Conservation (phyloP, 1,284 basidiomycete species). For the Schizopora paradoxa region DNA sequence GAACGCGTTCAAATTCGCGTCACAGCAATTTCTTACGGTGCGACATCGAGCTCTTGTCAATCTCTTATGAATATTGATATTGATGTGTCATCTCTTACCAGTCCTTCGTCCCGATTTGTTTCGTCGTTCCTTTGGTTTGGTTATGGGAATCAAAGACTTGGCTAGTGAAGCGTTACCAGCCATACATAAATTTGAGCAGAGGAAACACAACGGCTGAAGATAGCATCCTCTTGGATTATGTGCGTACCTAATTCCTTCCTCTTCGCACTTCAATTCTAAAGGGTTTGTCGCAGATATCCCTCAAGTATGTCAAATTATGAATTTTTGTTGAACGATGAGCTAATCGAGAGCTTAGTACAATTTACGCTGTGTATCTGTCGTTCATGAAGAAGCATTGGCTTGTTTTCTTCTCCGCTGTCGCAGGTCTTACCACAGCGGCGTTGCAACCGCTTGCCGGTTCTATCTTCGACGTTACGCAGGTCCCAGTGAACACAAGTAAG, state of each 20-base stretch:
- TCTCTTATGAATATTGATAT: slow-evolving; percentile 4
- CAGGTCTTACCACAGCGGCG: slow-evolving; percentile 36
- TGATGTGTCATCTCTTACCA: slow-evolving; percentile 23
- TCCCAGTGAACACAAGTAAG: slow-evolving; percentile 32
- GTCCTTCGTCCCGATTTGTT: slow-evolving; percentile 55
- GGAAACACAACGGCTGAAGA: slow-evolving; percentile 48
- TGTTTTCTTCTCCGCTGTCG: slow-evolving; percentile 43
- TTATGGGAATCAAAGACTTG: slow-evolving; percentile 22
- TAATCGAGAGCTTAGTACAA: slow-evolving; percentile 24
- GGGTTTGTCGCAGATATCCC: slow-evolving; percentile 31
- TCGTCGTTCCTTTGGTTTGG: slow-evolving; percentile 27
- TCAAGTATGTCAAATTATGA: slow-evolving; percentile 34
- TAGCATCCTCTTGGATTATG: slow-evolving; percentile 58
- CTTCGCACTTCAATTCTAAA: slow-evolving; percentile 6
- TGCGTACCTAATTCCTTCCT: slow-evolving; percentile 27
- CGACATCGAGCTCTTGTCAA: slow-evolving; percentile 20
- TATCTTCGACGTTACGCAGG: slow-evolving; percentile 46
- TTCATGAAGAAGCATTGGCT: slow-evolving; percentile 45
- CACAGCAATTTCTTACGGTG: slow-evolving; percentile 52
- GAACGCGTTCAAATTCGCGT: slow-evolving; percentile 45
- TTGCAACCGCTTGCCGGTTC: slow-evolving; percentile 56
- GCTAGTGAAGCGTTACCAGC: slow-evolving; percentile 30
- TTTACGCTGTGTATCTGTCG: slow-evolving; percentile 34
- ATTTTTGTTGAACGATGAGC: not conserved
- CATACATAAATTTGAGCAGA: slow-evolving; percentile 48